Percentiles rank a stretch among this genome's conserved stretches.
Evolutionary conservation across 2,329 filamentous ascomycete species (phyloP).

Genomic region (Fusarium sp.): DNA sequence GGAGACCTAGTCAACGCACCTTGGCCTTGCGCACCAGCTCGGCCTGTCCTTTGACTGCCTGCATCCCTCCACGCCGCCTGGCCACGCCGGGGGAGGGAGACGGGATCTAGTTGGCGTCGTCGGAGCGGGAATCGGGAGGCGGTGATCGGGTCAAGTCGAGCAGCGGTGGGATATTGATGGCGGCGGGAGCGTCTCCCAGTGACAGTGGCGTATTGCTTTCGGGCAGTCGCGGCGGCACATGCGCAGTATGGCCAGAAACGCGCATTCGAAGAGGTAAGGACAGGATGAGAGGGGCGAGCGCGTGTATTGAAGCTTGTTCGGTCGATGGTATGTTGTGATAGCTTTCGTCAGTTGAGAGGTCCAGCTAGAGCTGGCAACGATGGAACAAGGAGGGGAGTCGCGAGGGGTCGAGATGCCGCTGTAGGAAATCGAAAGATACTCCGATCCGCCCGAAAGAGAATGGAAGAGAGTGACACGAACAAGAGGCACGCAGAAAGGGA

Average conservation of each 20-base stretch:
- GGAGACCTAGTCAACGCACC: slow-evolving; percentile 50
- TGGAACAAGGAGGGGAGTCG: slow-evolving; percentile 6
- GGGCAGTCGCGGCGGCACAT: slow-evolving; percentile 36
- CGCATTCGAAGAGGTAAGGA: slow-evolving; percentile 15
- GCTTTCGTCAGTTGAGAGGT: slow-evolving; percentile 24
- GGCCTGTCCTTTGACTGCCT: slow-evolving; percentile 66
- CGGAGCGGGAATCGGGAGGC: slow-evolving; percentile 5
- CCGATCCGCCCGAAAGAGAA: background rate
- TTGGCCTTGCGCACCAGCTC: slow-evolving; percentile 74
- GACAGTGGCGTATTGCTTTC: slow-evolving; percentile 35
- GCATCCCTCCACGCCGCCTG: slow-evolving; percentile 58
- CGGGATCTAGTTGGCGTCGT: slow-evolving; percentile 1
- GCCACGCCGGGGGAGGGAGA: slow-evolving; percentile 38
- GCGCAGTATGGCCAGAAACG: slow-evolving; percentile 28
- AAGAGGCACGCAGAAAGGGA: slow-evolving; percentile 14
- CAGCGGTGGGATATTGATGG: slow-evolving; percentile 3
- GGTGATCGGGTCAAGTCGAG: slow-evolving; percentile 16
- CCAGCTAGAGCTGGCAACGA: slow-evolving; percentile 4
- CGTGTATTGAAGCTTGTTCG: background rate
- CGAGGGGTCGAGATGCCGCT: slow-evolving; percentile 3
- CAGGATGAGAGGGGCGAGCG: background rate
- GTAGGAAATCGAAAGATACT: background rate
- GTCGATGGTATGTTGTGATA: slow-evolving; percentile 15
- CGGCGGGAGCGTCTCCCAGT: slow-evolving; percentile 32
- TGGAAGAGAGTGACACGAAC: slow-evolving; percentile 13